Base-by-base conservation (phyloP, 192 early-diverging fungal genomes). In the Gorgonomyces haynaldii region DNA sequence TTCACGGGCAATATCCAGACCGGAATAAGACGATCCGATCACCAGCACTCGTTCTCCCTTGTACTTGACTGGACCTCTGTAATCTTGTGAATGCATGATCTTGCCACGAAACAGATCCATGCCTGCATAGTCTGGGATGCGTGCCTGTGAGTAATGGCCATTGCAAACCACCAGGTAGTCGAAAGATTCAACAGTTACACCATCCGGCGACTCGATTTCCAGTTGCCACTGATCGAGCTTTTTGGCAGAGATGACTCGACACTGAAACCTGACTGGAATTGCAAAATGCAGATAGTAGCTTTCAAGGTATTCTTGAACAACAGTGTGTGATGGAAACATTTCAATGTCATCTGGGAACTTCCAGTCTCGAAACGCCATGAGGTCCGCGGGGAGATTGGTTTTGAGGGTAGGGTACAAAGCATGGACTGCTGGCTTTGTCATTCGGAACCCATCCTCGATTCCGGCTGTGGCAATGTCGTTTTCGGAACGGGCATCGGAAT, bases 361-460 rank as follows among this genome's bases (percentile, higher is more conserved):
- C 4, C 5, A 49, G 35, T 49, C 46, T 26, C 46, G 29, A 32
- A 37, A 28, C 4, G 24, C 46, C 46, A 49, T 49, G 16, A 49
- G 27, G 16, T 35, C 34, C 3, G 32, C 34, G 3, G 46, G 46
- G 13, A 49, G 27, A 25, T 49, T 49, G 3, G 46, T 49, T 9
- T 32, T 12, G 2, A 49, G 19, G 3, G 46, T 20, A 2, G 32
- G 34, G 35, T 49, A 49, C 19, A 49, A 9, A 10, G 46, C 46
- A 38, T 34, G 22, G 21, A 24, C 17, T 41, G 10, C n/a, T 10
- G 5, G 39, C 0, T 20, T 24, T 41, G 9, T 41, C 10, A 19
- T 24, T 24, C 9, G 39, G 39, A 41, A 41, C 10, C 10, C 27
- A 49, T 6, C 13, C 29, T 15, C 23, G 16, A n/a, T 26, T 49